Evolutionary conservation across 257 asterid species (phyloP), one percentile per base, ranked within the genome.

Genomic region (Cordia subcordata): DNA sequence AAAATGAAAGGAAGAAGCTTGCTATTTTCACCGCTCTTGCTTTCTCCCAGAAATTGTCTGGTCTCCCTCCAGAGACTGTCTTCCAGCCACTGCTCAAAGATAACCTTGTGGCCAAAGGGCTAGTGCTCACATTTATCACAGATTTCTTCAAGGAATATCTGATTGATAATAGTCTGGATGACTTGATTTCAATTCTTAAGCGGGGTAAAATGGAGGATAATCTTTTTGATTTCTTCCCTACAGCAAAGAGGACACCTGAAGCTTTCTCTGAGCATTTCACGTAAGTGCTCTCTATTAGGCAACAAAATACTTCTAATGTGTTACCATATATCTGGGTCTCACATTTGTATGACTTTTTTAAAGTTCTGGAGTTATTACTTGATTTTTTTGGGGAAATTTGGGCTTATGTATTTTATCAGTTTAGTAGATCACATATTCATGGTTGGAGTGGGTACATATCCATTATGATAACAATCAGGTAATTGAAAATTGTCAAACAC

Each of bases 21-120:
- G 96, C 99, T 11, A 88, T 93, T 51, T 93, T 93, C 85, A 93
- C 99, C 2, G 97, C 99, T 38, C 99, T 93, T 75, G 97, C 99
- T 47, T 93, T 93, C 69, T 88, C 99, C 39, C 99, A 93, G 91
- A 93, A 90, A 72, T 67, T 93, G 71, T 93, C 99, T 45, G 97
- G 99, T 59, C 97, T 93, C 32, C 97, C 94, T 23, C 99, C 99
- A 0, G 99, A 93, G 85, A 83, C 94, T 57, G 99, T 93, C 40
- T 78, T 93, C 77, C 99, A 93, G 62, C 99, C 99, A 66, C 72
- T 93, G 68, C 97, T 86, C 77, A 93, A 93, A 74, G 99, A 93
- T 69, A 93, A 93, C 78, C 99, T 93, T 70, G 86, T 93, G 37
- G 95, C 78, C 74, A 93, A 93, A 76, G 99, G 99, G 87, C 78